A percentile compares a stretch with the other conserved stretches of the same genome.
Evolutionary conservation across 2,329 filamentous ascomycete genomes (phyloP).

Genomic region (Hirsutella rhossiliensis): DNA sequence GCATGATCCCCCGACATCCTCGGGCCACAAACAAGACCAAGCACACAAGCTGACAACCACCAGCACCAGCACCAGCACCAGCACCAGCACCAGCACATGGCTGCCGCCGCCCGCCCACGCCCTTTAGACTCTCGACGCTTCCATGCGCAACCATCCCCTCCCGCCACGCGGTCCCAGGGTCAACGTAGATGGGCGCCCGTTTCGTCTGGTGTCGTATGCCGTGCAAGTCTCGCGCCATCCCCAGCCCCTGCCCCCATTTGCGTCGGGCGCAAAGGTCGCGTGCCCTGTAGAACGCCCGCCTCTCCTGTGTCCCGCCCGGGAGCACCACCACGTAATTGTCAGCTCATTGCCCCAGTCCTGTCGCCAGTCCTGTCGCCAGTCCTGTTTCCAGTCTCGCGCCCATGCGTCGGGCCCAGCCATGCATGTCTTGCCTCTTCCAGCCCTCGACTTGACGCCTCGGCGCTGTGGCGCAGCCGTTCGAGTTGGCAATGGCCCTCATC

Average conservation of each 20-base stretch:
- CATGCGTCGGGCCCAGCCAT: not conserved
- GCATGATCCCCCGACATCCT: not conserved
- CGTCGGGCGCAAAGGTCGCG: not conserved
- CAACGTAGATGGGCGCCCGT: not conserved
- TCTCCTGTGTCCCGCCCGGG: not conserved
- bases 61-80: too few species aligned
- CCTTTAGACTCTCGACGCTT: not conserved
- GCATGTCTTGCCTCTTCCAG: not conserved
- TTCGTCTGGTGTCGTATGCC: slow-evolving; percentile 1
- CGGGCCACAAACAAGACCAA: not conserved
- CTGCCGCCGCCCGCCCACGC: not conserved
- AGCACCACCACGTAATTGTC: not conserved
- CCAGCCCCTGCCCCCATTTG: not conserved
- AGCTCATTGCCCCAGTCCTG: not conserved
- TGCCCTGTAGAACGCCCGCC: not conserved
- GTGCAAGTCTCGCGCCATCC: slow-evolving; percentile 1
- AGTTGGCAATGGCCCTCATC: not conserved
- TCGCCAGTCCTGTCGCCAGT: too few species aligned
- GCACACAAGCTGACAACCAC: too few species aligned
- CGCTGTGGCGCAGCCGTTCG: not conserved
- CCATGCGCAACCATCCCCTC: not conserved
- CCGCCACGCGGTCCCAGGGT: not conserved
- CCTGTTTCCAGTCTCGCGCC: too few species aligned
- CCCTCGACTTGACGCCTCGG: not conserved
- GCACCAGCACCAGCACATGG: too few species aligned